Conservation (phyloP, 768 basidiomycete genomes). For the Agaricus blazei region DNA sequence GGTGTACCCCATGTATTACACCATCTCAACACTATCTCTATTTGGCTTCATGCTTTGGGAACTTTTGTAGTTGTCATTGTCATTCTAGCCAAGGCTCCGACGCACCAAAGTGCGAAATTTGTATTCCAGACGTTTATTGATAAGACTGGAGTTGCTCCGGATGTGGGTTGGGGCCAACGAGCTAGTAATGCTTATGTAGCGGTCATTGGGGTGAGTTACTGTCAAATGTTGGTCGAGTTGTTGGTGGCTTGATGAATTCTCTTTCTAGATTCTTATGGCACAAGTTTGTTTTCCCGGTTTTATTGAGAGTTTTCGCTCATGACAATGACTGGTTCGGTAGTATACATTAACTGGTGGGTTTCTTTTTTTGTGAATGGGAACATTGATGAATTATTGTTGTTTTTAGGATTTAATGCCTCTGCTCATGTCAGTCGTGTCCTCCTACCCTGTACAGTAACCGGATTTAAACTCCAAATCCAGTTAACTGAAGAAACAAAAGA, state of each 20-base stretch:
- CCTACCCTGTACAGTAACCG: neutral
- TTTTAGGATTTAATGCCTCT: conserved; percentile 68
- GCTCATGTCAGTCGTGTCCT: conserved; percentile 45
- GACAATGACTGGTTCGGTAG: conserved; percentile 14
- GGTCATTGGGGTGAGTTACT: conserved; percentile 47
- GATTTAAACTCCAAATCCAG: conserved; percentile 21
- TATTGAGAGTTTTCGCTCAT: neutral
- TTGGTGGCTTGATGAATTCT: neutral
- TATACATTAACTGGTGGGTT: conserved; percentile 64
- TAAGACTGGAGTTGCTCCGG: conserved; percentile 46
- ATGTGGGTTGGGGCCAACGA: conserved; percentile 56
- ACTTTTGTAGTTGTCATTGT: conserved; percentile 64
- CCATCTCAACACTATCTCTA: conserved; percentile 66
- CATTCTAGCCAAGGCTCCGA: conserved; percentile 66
- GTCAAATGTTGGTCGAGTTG: neutral
- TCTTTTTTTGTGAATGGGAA: neutral
- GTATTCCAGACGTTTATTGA: conserved; percentile 73
- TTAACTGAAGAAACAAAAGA: conserved; percentile 79
- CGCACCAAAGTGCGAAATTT: conserved; percentile 60
- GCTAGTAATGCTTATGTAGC: conserved; percentile 69
- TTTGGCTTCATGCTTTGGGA: conserved; percentile 72
- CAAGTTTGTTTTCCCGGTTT: conserved; percentile 33
- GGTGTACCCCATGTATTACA: conserved; percentile 55
- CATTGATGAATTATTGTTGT: neutral
- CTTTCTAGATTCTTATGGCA: conserved; percentile 54